Evolutionary conservation across 306 rosid genomes (phyloP).

Genomic region (Abrus pulchellus): DNA sequence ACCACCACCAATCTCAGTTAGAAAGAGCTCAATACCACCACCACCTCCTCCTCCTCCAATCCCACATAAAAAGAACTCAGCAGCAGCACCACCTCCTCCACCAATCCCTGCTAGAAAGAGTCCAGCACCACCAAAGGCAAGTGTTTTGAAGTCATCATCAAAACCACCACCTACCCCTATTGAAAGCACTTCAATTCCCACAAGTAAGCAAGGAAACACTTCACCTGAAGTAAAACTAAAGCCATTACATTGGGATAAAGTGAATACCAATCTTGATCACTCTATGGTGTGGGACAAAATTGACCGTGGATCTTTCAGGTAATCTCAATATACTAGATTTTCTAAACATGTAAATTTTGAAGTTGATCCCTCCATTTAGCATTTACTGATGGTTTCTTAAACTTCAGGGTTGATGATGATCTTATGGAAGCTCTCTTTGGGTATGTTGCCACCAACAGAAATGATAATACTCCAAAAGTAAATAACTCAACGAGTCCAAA

Average conservation of each 20-base stretch:
- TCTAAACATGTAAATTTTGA: neutral
- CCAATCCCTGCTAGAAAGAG: conserved; percentile 42
- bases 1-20: conserved; percentile 27
- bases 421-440: conserved; percentile 97
- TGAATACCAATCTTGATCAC: conserved; percentile 72
- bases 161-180: conserved; percentile 63
- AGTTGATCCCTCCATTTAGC: neutral
- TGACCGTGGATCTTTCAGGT: conserved; percentile 85
- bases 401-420: conserved; percentile 83
- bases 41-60: conserved; percentile 49
- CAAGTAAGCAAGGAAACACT: conserved; percentile 43
- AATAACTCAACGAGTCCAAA: conserved; percentile 46
- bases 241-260: conserved; percentile 96
- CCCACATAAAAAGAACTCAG: conserved; percentile 1
- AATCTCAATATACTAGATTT: conserved; percentile 34
- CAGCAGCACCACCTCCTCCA: conserved; percentile 48
- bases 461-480: conserved; percentile 53
- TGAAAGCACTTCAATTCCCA: conserved; percentile 14
- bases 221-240: conserved; percentile 70
- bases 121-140: conserved; percentile 51
- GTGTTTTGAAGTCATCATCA: conserved; percentile 57
- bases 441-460: conserved; percentile 60
- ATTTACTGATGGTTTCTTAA: conserved; percentile 5
- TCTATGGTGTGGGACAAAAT: conserved; percentile 98
- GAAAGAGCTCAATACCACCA: conserved; percentile 22